Conservation (phyloP, 2,329 filamentous ascomycete genomes). For the Epichloe coenophiala region DNA sequence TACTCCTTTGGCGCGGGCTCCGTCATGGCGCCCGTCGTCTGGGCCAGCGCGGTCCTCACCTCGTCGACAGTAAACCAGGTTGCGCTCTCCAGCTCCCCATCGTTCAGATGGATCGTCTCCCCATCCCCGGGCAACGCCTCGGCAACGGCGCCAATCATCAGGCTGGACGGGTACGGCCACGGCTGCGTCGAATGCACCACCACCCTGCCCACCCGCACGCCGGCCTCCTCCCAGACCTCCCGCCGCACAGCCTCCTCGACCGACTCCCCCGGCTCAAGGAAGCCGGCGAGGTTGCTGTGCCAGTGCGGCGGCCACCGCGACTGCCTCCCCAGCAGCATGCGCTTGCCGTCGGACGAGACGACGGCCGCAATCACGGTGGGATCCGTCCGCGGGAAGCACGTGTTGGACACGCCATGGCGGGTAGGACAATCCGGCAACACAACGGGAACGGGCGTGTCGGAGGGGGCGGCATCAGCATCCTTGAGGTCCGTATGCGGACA, state of each 20-base stretch:
- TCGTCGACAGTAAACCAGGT: slow-evolving; percentile 80
- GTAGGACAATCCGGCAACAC: slow-evolving; percentile 51
- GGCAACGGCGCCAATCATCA: slow-evolving; percentile 81
- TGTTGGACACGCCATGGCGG: slow-evolving; percentile 74
- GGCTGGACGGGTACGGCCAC: slow-evolving; percentile 73
- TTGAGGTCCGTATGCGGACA: slow-evolving; percentile 54
- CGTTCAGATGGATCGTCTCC: slow-evolving; percentile 74
- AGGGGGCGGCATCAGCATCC: slow-evolving; percentile 17
- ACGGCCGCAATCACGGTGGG: slow-evolving; percentile 93
- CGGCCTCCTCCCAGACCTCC: slow-evolving; percentile 79
- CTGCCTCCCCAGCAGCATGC: slow-evolving; percentile 71
- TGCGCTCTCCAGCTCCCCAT: slow-evolving; percentile 81
- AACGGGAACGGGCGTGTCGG: not conserved
- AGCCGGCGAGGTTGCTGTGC: slow-evolving; percentile 82
- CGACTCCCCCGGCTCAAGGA: slow-evolving; percentile 77
- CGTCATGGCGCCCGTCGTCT: slow-evolving; percentile 33
- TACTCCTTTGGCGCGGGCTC: slow-evolving; percentile 43
- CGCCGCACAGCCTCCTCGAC: slow-evolving; percentile 73
- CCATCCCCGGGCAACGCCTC: slow-evolving; percentile 61
- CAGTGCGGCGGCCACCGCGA: slow-evolving; percentile 72
- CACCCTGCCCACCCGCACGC: slow-evolving; percentile 62
- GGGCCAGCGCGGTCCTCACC: slow-evolving; percentile 57
- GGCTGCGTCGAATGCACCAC: slow-evolving; percentile 75
- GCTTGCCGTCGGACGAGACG: slow-evolving; percentile 64
- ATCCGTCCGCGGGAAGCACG: slow-evolving; percentile 84